These are phyloP conservation scores for Paracoccidioides lutzii DNA, from an alignment of 2,329 filamentous ascomycete genomes.

Conservation along the genomic window DNA sequence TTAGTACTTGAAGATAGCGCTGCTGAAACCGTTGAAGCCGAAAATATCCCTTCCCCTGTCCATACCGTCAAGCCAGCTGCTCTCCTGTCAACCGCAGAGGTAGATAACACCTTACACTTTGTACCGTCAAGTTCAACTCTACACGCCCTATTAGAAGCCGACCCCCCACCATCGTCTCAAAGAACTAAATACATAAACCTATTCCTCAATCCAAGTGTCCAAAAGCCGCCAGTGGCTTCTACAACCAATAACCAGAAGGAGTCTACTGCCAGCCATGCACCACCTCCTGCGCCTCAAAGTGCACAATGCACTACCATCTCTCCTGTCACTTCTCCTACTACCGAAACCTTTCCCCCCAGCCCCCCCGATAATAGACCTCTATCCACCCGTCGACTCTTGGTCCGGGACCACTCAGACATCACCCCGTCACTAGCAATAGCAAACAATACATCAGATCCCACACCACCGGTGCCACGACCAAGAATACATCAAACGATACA, in stretches of 20 bases:
- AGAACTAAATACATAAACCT: slow-evolving; percentile 3
- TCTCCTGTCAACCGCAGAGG: background rate
- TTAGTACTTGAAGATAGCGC: background rate
- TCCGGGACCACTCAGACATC: background rate
- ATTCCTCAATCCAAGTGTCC: slow-evolving; percentile 7
- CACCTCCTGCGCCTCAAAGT: background rate
- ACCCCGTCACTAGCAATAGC: background rate
- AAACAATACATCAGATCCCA: background rate
- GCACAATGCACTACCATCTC: background rate
- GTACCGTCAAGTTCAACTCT: slow-evolving; percentile 6
- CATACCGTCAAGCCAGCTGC: background rate
- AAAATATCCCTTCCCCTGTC: background rate
- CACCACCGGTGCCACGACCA: background rate
- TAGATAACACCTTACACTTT: slow-evolving; percentile 1
- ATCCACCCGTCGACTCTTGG: background rate
- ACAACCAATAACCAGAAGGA: background rate
- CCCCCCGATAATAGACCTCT: background rate
- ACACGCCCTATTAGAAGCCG: slow-evolving; percentile 6
- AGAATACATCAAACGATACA: background rate
- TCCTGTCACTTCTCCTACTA: background rate
- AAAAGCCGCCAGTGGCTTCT: background rate
- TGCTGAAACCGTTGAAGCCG: background rate
- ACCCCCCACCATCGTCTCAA: slow-evolving; percentile 4
- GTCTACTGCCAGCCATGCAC: background rate
- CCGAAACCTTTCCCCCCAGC: background rate